phyloP scores from a whole-genome alignment of 1,284 basidiomycete species.

The Cryptococcus sp. region DNA sequence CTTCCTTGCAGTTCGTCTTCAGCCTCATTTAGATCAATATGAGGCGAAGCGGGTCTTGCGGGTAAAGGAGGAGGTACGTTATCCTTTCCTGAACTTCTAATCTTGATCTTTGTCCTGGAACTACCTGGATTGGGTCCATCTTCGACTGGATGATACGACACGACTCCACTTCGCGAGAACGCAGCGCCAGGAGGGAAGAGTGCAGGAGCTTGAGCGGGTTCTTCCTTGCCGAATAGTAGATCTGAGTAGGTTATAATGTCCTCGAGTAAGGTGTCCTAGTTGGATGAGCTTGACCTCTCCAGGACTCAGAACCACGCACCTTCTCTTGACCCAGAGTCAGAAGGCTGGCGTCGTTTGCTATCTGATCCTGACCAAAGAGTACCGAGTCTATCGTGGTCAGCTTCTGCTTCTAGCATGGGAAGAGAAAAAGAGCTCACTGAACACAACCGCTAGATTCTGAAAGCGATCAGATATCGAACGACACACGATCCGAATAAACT shows the following conservation, averaged over 20 bases:
- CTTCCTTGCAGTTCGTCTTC: not conserved
- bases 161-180: conserved; percentile 20
- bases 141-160: conserved; percentile 9
- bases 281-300: not conserved
- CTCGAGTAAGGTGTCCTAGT: conserved; percentile 79
- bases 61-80: not conserved
- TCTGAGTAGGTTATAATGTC: conserved; percentile 69
- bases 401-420: not conserved
- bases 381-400: conserved; percentile 51
- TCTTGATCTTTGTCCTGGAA: conserved; percentile 25
- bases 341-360: conserved; percentile 67
- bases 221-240: conserved; percentile 42
- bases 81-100: conserved; percentile 1
- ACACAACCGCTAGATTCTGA: conserved; percentile 75
- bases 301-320: conserved; percentile 49
- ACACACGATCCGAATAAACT: conserved; percentile 3
- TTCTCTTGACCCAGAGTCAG: conserved; percentile 66
- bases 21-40: not conserved
- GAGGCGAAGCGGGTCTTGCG: no score
- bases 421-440: conserved; percentile 49
- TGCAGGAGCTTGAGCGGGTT: conserved; percentile 16
- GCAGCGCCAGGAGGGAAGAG: conserved; percentile 27
- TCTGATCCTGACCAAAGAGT: conserved; percentile 83
- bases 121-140: conserved; percentile 28
- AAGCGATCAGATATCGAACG: conserved; percentile 15